Evolutionary conservation across 345 rosid genomes (phyloP).

Genomic region (Populus euphratica): DNA sequence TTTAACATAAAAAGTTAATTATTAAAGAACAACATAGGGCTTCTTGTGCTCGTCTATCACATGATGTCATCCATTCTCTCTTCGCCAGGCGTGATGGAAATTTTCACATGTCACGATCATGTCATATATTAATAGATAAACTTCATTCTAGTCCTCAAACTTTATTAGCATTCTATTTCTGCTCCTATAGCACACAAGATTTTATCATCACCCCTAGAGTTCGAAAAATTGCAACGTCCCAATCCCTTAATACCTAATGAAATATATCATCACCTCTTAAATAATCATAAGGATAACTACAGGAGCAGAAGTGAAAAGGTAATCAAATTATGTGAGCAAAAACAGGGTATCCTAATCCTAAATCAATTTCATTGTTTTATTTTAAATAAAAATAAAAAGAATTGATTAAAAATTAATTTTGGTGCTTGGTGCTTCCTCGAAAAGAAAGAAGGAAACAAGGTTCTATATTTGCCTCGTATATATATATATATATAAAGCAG

Average conservation of each 20-base stretch:
- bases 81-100: neutral
- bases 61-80: neutral
- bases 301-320: neutral
- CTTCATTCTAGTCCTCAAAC: neutral
- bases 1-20: neutral
- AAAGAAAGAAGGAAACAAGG: slow-evolving; percentile 3
- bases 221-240: too few species aligned
- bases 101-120: neutral
- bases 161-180: neutral
- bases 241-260: too few species aligned
- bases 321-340: neutral
- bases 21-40: neutral
- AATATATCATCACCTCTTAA: too few species aligned
- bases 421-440: neutral
- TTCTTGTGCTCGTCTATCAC: neutral
- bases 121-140: neutral
- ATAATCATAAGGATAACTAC: neutral
- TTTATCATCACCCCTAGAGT: too few species aligned
- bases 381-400: too few species aligned
- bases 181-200: neutral
- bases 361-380: neutral
- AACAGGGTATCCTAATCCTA: neutral
- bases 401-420: too few species aligned
- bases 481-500: neutral
- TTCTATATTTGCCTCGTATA: slow-evolving; percentile 7